Evolutionary conservation across 148 eudicot species (phyloP).

Genomic region (Rheum nobile): DNA sequence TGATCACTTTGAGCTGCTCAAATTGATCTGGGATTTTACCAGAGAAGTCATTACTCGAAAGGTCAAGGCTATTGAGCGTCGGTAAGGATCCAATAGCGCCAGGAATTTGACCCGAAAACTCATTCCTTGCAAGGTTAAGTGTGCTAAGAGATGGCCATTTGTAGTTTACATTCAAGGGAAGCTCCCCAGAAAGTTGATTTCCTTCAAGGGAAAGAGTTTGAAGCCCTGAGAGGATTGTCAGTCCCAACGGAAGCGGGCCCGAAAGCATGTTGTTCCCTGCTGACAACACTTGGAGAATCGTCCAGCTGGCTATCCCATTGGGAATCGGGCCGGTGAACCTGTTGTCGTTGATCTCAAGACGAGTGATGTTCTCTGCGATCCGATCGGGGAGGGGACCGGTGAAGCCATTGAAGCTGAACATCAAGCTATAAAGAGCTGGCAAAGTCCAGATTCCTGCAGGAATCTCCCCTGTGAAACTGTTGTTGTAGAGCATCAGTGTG

Average conservation of each 20-base stretch:
- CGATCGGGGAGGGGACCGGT: slow-evolving; percentile 42
- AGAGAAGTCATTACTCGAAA: slow-evolving; percentile 40
- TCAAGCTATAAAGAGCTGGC: slow-evolving; percentile 16
- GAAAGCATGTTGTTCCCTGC: slow-evolving; percentile 53
- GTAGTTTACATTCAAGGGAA: slow-evolving; percentile 36
- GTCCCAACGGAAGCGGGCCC: slow-evolving; percentile 35
- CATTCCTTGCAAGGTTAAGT: slow-evolving; percentile 38
- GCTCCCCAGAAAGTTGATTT: slow-evolving; percentile 48
- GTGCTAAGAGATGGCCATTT: slow-evolving; percentile 44
- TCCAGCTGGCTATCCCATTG: slow-evolving; percentile 27
- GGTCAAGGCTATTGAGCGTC: slow-evolving; percentile 33
- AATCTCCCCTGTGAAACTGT: slow-evolving; percentile 45
- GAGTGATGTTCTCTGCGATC: slow-evolving; percentile 32
- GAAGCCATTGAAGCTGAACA: slow-evolving; percentile 34
- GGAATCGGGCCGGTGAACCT: slow-evolving; percentile 55
- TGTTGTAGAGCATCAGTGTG: slow-evolving; percentile 28
- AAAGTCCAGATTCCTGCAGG: slow-evolving; percentile 48
- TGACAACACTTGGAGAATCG: slow-evolving; percentile 23
- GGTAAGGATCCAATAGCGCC: slow-evolving; percentile 33
- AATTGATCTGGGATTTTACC: slow-evolving; percentile 54
- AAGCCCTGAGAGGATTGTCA: slow-evolving; percentile 33
- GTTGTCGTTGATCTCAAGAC: slow-evolving; percentile 47
- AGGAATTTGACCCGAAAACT: slow-evolving; percentile 48
- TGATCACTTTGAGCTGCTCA: slow-evolving; percentile 23
- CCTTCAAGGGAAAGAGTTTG: slow-evolving; percentile 37